Evolutionary conservation across 495 filamentous ascomycete species (phyloP).

Genomic region (Xylona heveae): DNA sequence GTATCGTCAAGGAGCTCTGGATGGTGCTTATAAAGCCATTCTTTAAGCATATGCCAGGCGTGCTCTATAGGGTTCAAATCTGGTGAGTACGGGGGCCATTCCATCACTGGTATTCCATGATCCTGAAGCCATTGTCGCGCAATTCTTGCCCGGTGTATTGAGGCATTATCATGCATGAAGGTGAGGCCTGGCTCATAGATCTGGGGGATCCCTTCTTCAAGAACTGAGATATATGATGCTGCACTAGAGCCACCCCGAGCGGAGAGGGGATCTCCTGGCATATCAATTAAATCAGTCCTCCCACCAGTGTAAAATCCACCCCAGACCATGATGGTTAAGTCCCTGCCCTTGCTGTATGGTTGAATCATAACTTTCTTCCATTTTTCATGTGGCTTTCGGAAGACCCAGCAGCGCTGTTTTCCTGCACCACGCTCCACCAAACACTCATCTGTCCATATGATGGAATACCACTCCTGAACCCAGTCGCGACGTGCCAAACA

Average conservation of each 20-base stretch:
- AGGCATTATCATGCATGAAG: conserved; percentile 7
- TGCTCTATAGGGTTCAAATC: conserved; percentile 11
- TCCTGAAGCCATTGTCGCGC: neutral
- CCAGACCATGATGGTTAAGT: conserved; percentile 10
- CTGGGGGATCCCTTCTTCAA: conserved; percentile 2
- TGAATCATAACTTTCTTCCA: conserved; percentile 6
- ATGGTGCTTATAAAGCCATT: conserved; percentile 6
- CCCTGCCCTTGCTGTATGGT: conserved; percentile 9
- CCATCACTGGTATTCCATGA: conserved; percentile 4
- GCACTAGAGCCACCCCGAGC: neutral
- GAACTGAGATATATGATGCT: neutral
- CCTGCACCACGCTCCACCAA: conserved; percentile 8
- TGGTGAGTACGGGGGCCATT: conserved; percentile 8
- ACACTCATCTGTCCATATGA: conserved; percentile 11
- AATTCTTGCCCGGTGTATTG: conserved; percentile 2
- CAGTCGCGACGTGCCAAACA: conserved; percentile 3
- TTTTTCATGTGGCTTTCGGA: conserved; percentile 6
- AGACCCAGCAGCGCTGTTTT: conserved; percentile 6
- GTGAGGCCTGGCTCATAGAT: conserved; percentile 7
- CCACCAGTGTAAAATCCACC: no score
- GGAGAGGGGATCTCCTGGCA: neutral
- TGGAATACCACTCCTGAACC: conserved; percentile 5
- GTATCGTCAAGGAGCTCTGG: conserved; percentile 5
- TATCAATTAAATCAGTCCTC: conserved; percentile 4
- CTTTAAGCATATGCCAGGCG: conserved; percentile 7